phyloP scores from a whole-genome alignment of 306 rosid genomes.

The Prunus armeniaca region DNA sequence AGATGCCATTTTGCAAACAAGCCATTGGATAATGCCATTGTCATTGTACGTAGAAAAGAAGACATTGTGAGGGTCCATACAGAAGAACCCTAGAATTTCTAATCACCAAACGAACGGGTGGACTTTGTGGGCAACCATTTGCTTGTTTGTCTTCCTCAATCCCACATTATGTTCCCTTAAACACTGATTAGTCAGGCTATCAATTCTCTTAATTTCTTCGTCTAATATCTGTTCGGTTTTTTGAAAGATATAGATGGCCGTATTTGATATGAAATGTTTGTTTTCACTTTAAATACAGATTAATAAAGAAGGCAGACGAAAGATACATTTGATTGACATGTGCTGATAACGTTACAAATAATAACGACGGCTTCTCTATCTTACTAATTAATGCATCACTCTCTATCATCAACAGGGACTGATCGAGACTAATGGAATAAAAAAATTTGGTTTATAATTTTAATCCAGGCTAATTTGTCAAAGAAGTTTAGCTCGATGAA shows the following conservation, averaged over 20 bases:
- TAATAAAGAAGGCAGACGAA: not conserved
- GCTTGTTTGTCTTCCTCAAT: slow-evolving; percentile 45
- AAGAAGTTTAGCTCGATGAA: rapidly evolving
- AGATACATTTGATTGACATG: not conserved
- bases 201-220: slow-evolving; percentile 10
- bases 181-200: slow-evolving; percentile 22
- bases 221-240: not conserved
- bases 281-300: slow-evolving; percentile 21
- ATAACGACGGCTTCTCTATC: not conserved
- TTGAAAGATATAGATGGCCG: not conserved
- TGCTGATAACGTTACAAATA: not conserved
- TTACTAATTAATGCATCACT: not conserved
- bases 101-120: slow-evolving; percentile 4
- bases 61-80: slow-evolving; percentile 55
- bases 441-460: not conserved
- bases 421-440: not conserved
- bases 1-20: slow-evolving; percentile 28
- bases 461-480: no score
- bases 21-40: slow-evolving; percentile 29
- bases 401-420: not conserved
- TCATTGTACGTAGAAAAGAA: slow-evolving; percentile 24
- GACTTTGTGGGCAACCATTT: slow-evolving; percentile 35
- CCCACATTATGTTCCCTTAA: slow-evolving; percentile 24
- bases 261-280: slow-evolving; percentile 6
- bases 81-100: slow-evolving; percentile 18